Percentiles rank a stretch among this genome's conserved stretches.
Evolutionary conservation across 345 rosid genomes (phyloP).

Genomic region (Conringia planisiliqua): DNA sequence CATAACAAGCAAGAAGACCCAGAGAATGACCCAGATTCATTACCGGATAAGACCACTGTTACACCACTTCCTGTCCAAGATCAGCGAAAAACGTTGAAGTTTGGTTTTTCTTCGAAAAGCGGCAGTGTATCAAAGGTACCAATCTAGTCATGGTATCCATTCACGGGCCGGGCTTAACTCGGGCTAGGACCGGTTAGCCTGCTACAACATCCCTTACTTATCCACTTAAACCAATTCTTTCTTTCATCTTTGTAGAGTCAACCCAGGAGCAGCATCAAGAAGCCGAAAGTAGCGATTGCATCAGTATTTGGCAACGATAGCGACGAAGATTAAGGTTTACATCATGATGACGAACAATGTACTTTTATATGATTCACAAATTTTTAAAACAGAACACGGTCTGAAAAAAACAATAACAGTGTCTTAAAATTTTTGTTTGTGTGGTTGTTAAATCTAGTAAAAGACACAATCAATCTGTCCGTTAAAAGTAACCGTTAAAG

Average conservation of each 20-base stretch:
- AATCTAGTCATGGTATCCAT: neutral
- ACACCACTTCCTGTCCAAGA: slow-evolving; percentile 68
- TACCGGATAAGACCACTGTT: slow-evolving; percentile 32
- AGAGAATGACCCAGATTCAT: slow-evolving; percentile 36
- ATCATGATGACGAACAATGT: neutral
- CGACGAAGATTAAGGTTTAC: slow-evolving; percentile 53
- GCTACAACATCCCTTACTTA: neutral
- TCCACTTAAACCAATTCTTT: neutral
- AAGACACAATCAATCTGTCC: neutral
- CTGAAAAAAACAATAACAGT: neutral
- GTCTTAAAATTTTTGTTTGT: neutral
- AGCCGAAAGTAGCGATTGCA: slow-evolving; percentile 61
- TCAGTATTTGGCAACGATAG: slow-evolving; percentile 76
- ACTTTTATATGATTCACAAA: neutral
- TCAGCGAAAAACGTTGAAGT: slow-evolving; percentile 72
- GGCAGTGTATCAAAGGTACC: slow-evolving; percentile 62
- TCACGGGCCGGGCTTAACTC: neutral
- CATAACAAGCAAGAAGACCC: slow-evolving; percentile 49
- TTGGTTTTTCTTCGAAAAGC: slow-evolving; percentile 81
- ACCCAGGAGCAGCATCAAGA: slow-evolving; percentile 47
- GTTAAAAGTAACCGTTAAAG: neutral
- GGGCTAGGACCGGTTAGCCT: neutral
- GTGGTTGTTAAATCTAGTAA: no score
- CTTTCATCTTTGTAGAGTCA: slow-evolving; percentile 43
- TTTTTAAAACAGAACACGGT: neutral